A percentile compares a stretch with the other conserved stretches of the same genome.
phyloP scores from a whole-genome alignment of 164 flowering plant genomes.

The Chloranthus sessilifolius region DNA sequence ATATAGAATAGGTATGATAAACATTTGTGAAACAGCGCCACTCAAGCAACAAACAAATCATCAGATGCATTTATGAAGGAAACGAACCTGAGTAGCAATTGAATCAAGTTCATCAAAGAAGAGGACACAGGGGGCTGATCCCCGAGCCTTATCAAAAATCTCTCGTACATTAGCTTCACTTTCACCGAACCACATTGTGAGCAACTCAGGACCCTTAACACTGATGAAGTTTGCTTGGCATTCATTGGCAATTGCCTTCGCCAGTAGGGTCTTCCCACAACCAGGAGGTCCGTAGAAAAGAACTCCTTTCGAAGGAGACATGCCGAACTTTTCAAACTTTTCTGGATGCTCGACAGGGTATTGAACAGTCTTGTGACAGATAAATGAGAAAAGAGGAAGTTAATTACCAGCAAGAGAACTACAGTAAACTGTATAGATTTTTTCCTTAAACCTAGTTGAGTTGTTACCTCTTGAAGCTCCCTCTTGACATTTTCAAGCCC shows the following conservation, averaged over 20 bases:
- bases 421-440: not conserved
- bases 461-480: slow-evolving; percentile 88
- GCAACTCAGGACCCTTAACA: slow-evolving; percentile 84
- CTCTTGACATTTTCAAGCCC: slow-evolving; percentile 88
- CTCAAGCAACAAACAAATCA: not conserved
- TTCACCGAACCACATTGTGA: slow-evolving; percentile 96
- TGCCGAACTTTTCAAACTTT: slow-evolving; percentile 88
- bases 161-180: slow-evolving; percentile 90
- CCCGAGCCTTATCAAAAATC: slow-evolving; percentile 88
- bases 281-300: slow-evolving; percentile 93
- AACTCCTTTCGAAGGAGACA: slow-evolving; percentile 93
- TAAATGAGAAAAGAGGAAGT: not conserved
- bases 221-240: slow-evolving; percentile 90
- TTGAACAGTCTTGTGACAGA: slow-evolving; percentile 58
- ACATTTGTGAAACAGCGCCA: not conserved
- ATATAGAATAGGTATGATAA: not conserved
- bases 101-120: slow-evolving; percentile 91
- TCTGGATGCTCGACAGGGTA: slow-evolving; percentile 98
- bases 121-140: slow-evolving; percentile 83
- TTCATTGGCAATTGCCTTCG: slow-evolving; percentile 89
- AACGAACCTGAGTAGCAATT: slow-evolving; percentile 78
- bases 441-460: not conserved
- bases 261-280: slow-evolving; percentile 83
- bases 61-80: not conserved
- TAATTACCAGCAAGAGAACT: not conserved